These are phyloP conservation scores for Beta corolliflora DNA, from an alignment of 179 eudicot genomes.

Conservation along the genomic window DNA sequence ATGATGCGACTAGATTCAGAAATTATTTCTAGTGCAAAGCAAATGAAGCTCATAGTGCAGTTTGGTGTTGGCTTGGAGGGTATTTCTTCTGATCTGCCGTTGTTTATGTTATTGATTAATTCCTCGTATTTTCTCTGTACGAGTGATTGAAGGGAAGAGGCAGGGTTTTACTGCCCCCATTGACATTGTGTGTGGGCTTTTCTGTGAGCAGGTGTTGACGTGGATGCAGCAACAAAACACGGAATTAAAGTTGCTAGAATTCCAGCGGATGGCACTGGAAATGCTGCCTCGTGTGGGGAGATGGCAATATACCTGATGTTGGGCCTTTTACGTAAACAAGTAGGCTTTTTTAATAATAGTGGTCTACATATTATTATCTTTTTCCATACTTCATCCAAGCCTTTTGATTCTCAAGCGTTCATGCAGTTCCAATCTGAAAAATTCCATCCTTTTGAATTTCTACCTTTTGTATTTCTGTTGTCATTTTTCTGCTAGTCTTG, in stretches of 20 bases:
- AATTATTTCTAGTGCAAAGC: conserved; percentile 64
- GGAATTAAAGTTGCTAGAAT: conserved; percentile 91
- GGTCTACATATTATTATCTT: neutral
- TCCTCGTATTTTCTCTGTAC: neutral
- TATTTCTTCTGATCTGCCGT: conserved; percentile 20
- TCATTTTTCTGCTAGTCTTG: neutral
- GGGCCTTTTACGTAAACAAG: conserved; percentile 94
- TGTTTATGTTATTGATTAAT: neutral
- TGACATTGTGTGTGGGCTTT: neutral
- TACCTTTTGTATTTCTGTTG: neutral
- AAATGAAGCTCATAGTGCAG: conserved; percentile 89
- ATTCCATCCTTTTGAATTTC: neutral
- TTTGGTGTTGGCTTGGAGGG: conserved; percentile 92
- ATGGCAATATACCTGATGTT: conserved; percentile 90
- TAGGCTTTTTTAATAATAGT: conserved; percentile 23
- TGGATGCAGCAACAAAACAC: conserved; percentile 64
- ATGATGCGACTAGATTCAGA: conserved; percentile 55
- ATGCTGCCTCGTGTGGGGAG: conserved; percentile 94
- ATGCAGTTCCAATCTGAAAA: neutral
- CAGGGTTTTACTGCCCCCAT: neutral
- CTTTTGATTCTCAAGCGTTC: too few species aligned
- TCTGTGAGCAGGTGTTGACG: conserved; percentile 68
- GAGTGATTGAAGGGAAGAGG: conserved; percentile 5
- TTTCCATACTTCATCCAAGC: neutral
- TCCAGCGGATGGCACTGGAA: conserved; percentile 70